phyloP scores from a whole-genome alignment of 495 filamentous ascomycete genomes.

The Darksidea phi region DNA sequence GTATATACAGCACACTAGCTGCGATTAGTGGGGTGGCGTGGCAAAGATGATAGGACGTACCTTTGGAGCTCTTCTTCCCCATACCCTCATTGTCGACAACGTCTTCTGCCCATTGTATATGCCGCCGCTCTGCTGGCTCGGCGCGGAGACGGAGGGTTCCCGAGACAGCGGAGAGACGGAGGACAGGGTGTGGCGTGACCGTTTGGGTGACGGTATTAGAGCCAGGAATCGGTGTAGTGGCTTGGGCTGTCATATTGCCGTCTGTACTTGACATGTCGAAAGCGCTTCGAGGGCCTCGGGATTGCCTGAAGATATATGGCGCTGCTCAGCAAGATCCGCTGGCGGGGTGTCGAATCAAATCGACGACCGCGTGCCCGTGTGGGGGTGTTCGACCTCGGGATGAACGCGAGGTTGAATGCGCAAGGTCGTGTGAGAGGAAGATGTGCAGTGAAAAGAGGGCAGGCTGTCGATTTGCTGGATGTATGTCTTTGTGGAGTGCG shows the following conservation, averaged over 20 bases:
- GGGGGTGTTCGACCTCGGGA: constrained; percentile 10
- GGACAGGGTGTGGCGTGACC: constrained; percentile 23
- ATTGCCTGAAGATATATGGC: too few relatives aligned
- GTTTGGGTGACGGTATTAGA: constrained; percentile 18
- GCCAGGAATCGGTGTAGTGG: background rate
- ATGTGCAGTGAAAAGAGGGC: constrained; percentile 33
- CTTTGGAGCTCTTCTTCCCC: constrained; percentile 91
- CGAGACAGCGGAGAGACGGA: constrained; percentile 25
- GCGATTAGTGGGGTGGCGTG: constrained; percentile 3
- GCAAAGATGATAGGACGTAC: constrained; percentile 46
- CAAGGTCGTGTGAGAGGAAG: constrained; percentile 30
- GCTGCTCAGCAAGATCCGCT: too few relatives aligned
- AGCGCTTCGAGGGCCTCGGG: background rate
- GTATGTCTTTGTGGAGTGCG: constrained; percentile 32
- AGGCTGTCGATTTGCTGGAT: constrained; percentile 29
- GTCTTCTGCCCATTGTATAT: constrained; percentile 86
- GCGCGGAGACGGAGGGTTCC: constrained; percentile 42
- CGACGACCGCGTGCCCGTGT: constrained; percentile 17
- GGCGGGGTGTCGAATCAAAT: too few relatives aligned
- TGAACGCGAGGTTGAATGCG: constrained; percentile 5
- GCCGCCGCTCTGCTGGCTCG: constrained; percentile 37
- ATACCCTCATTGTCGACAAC: constrained; percentile 96
- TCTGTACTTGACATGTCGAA: constrained; percentile 11
- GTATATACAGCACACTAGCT: constrained; percentile 94
- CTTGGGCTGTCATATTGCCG: constrained; percentile 16